These are phyloP conservation scores for Ustilago hordei DNA, from an alignment of 1,284 basidiomycete species.

Conservation along the genomic window DNA sequence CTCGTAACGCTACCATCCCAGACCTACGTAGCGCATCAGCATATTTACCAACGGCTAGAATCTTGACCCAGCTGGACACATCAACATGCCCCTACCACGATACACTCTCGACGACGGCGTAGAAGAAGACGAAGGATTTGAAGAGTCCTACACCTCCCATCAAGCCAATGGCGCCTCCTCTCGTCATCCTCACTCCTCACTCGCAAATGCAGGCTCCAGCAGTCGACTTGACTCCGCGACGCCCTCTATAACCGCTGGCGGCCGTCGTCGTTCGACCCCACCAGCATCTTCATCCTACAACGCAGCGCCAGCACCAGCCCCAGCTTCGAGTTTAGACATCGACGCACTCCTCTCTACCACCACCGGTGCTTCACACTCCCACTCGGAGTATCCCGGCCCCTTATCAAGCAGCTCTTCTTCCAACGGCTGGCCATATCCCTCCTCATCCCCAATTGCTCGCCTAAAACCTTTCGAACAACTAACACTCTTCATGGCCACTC, in stretches of 20 bases:
- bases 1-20: no score
- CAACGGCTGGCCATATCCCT: constrained; percentile 31
- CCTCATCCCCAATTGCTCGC: constrained; percentile 6
- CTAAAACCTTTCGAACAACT: constrained; percentile 34
- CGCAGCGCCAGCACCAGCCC: constrained; percentile 12
- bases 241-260: neutral
- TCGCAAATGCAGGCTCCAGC: neutral
- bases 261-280: constrained; percentile 1
- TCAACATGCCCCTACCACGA: constrained; percentile 36
- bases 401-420: neutral
- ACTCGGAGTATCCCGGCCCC: neutral
- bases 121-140: constrained; percentile 35
- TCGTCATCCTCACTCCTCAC: constrained; percentile 7
- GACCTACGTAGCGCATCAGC: no score
- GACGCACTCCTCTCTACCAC: constrained; percentile 25
- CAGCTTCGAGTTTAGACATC: constrained; percentile 30
- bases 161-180: constrained; percentile 18
- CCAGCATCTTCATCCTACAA: constrained; percentile 14
- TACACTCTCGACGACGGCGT: constrained; percentile 41
- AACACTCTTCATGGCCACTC: constrained; percentile 27
- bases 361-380: neutral
- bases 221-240: constrained; percentile 5
- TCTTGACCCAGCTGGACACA: neutral
- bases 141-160: constrained; percentile 31
- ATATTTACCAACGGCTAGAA: no score